Base-by-base conservation (phyloP, 805 yeast species). In the Candida vartiovaarae region DNA sequence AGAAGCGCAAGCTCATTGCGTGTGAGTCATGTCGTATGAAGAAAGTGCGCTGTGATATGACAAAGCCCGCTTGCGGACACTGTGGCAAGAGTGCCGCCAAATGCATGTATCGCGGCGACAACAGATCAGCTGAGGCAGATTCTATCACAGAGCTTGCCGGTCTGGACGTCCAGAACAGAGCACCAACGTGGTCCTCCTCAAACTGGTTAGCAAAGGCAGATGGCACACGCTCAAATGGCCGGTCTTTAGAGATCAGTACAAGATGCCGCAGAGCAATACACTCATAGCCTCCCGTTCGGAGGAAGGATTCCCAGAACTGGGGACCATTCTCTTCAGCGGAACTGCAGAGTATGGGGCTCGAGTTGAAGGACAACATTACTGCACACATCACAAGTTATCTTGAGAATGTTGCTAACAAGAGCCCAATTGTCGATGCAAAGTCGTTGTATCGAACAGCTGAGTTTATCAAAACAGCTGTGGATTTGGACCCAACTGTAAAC, bases 11-110 rank as follows among this genome's bases (percentile, higher is more conserved):
- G 4, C 32, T 52, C 40, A 47, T 50, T 33, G 74, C 75, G 1
- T 72, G 76, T 48, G 53, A 59, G 11, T 57, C 61, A 23, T 74
- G 78, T 50, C 62, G 74, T 10, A 55, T 62, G 43, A 64, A 66
- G 56, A 74, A 72, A 56, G 69, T 72, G 47, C 72, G 70, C 45
- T 74, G 78, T 56, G 76, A 74, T 52, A 66, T 72, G 44, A 52
- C 39, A 8, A 65, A 61, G 40, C 78, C 78, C 1, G 52, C 59
- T 1, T 74, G 79, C 55, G 71, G 74, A 1, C 46, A 63, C n/a
- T 74, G 79, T 46, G 4, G 27, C 4, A 55, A 51, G 38, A 46
- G 39, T 26, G 47, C 48, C 3, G 32, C 45, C 4, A 36, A 28
- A 6, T 7, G 9, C 30, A 28, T 7, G 8, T 7, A 28, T 9